Percentiles rank a stretch among this genome's conserved stretches.
These are phyloP conservation scores for Saccharomycopsis hybrid DNA, from an alignment of 1,139 yeast genomes.

Conservation along the genomic window DNA sequence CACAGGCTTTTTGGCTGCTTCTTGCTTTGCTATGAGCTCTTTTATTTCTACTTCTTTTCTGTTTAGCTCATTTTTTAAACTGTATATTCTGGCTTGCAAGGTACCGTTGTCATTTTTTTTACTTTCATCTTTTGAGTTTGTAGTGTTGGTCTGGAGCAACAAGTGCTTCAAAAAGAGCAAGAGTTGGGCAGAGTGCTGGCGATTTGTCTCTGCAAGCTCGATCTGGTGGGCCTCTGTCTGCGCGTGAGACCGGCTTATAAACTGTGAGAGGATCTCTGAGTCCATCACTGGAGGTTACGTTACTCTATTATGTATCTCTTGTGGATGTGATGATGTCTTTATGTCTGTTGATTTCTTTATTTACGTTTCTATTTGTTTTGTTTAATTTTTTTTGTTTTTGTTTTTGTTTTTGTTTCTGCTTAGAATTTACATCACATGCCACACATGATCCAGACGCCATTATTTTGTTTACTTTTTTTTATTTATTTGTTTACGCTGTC, in stretches of 20 bases:
- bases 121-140: background rate
- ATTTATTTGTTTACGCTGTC: too few species aligned
- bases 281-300: background rate
- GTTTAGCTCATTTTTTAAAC: background rate
- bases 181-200: background rate
- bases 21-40: background rate
- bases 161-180: background rate
- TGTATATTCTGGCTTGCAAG: background rate
- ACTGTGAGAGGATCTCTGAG: background rate
- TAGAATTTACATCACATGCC: too few species aligned
- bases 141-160: background rate
- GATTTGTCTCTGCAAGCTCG: constrained; percentile 1
- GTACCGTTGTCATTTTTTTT: background rate
- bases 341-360: too few species aligned
- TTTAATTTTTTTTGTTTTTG: too few species aligned
- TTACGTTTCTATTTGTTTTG: too few species aligned
- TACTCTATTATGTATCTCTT: too few species aligned
- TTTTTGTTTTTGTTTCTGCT: too few species aligned
- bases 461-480: too few species aligned
- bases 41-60: background rate
- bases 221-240: background rate
- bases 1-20: background rate
- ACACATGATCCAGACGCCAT: too few species aligned
- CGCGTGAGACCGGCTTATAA: background rate
- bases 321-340: too few species aligned